Conservation (phyloP, 1,139 yeast species). For the Taphrina pruni region DNA sequence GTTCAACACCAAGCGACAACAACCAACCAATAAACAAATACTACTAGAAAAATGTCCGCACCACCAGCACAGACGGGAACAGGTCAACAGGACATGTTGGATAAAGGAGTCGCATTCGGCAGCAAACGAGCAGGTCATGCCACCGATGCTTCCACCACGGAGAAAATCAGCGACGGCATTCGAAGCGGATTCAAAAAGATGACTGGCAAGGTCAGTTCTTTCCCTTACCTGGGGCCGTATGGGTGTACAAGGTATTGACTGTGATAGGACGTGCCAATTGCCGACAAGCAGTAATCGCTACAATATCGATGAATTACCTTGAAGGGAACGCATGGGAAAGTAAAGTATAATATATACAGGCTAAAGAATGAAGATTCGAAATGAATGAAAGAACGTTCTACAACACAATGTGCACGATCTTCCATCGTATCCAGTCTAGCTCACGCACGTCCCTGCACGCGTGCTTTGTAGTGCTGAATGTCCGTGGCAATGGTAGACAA, state of each 20-base stretch:
- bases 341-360: background rate
- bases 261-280: slow-evolving; percentile 26
- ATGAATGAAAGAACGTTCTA: background rate
- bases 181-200: slow-evolving; percentile 41
- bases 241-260: background rate
- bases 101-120: slow-evolving; percentile 32
- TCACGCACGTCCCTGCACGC: background rate
- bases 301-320: background rate
- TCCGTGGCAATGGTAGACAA: slow-evolving; percentile 2
- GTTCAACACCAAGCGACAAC: too few species aligned
- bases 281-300: slow-evolving; percentile 33
- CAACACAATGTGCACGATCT: background rate
- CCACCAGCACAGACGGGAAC: slow-evolving; percentile 31
- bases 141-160: slow-evolving; percentile 39
- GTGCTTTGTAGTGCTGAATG: background rate
- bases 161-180: slow-evolving; percentile 41
- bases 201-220: slow-evolving; percentile 34
- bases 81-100: slow-evolving; percentile 39
- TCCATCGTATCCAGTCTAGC: background rate
- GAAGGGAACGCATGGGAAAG: too few species aligned
- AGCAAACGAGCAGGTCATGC: slow-evolving; percentile 36
- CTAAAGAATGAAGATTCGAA: background rate
- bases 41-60: slow-evolving; percentile 18
- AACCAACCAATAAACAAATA: background rate
- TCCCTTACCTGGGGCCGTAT: too few species aligned